A percentile compares a stretch with the other conserved stretches of the same genome.
Evolutionary conservation across 306 rosid genomes (phyloP).

Genomic region (Citrullus amarus): DNA sequence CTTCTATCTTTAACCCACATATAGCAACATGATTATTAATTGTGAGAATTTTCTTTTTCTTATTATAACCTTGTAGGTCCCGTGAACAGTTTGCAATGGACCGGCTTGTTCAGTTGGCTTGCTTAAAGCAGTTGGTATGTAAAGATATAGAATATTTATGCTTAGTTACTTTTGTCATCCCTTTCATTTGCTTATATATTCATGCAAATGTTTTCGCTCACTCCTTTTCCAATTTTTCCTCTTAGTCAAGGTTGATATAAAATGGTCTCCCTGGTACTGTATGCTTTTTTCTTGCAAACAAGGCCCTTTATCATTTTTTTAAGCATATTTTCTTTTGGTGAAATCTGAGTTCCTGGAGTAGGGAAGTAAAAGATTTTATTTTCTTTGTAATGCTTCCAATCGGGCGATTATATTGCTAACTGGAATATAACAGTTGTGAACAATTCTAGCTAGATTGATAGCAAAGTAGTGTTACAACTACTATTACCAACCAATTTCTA

Average conservation of each 20-base stretch:
- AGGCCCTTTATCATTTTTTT: background rate
- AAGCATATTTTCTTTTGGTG: background rate
- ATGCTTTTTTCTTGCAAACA: background rate
- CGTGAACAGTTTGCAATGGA: conserved; percentile 78
- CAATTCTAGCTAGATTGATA: background rate
- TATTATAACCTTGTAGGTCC: conserved; percentile 31
- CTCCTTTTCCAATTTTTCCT: background rate
- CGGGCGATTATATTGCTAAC: background rate
- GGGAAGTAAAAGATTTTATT: background rate
- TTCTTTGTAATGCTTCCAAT: background rate
- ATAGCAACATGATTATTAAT: background rate
- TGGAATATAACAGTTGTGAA: background rate
- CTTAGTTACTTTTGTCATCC: background rate
- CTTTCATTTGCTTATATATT: background rate
- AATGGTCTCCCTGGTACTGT: background rate
- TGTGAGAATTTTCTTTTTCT: background rate
- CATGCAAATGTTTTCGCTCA: background rate
- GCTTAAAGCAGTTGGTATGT: conserved; percentile 72
- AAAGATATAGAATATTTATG: background rate
- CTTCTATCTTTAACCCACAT: background rate
- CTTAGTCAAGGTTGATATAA: background rate
- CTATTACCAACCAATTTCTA: background rate
- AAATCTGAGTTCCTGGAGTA: background rate
- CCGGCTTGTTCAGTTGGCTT: conserved; percentile 61
- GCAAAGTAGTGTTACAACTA: background rate